phyloP scores from a whole-genome alignment of 1,284 basidiomycete genomes.

The Rhodotorula sp. region DNA sequence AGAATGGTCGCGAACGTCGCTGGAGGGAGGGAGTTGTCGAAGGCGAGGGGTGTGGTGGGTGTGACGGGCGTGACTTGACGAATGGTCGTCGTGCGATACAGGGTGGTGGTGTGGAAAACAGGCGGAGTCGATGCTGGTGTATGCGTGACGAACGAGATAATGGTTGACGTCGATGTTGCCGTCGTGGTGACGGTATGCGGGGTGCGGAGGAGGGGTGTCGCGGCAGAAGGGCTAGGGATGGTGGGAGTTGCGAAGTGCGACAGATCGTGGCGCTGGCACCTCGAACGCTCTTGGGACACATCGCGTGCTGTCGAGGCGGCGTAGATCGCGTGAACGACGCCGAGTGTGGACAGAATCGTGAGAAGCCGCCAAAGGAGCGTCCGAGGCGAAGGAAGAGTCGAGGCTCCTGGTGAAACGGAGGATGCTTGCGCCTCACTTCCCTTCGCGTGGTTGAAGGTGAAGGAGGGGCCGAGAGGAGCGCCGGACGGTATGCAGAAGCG shows the following conservation, averaged over 20 bases:
- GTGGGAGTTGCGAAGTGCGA: not conserved
- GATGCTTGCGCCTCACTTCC: too few relatives aligned
- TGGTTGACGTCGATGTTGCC: not conserved
- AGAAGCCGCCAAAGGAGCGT: too few relatives aligned
- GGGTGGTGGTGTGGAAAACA: conserved; percentile 3
- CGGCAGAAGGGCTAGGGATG: not conserved
- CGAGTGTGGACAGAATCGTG: too few relatives aligned
- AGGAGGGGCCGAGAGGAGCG: too few relatives aligned
- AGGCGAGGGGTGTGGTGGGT: not conserved
- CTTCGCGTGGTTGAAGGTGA: too few relatives aligned
- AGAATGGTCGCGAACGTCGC: not conserved
- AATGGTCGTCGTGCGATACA: not conserved
- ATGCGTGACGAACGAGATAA: not conserved
- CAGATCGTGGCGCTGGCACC: too few relatives aligned
- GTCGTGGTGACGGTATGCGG: not conserved
- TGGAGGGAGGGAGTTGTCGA: not conserved
- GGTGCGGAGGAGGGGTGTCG: not conserved
- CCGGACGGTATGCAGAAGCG: too few relatives aligned
- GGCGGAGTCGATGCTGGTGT: not conserved
- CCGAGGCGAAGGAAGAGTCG: too few relatives aligned
- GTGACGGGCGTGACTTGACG: not conserved
- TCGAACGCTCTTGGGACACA: too few relatives aligned
- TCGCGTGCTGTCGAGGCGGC: too few relatives aligned
- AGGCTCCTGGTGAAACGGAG: too few relatives aligned
- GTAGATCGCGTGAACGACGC: too few relatives aligned